Conservation (phyloP, 2,329 filamentous ascomycete species). For the Calonectria montana region DNA sequence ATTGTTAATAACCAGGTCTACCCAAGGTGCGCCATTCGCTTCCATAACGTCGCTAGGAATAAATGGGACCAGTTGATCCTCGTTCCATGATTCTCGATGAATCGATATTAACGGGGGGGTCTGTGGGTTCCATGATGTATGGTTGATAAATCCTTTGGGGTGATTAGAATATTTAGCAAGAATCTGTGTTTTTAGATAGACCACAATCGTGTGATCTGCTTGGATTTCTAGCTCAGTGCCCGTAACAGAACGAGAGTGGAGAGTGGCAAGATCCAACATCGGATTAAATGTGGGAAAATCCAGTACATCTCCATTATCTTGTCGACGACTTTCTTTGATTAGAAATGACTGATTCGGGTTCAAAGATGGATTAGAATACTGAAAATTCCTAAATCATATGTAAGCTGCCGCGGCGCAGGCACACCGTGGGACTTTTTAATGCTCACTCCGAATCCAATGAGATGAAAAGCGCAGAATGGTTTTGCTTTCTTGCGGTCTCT, state of each 20-base stretch:
- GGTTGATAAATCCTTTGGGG: slow-evolving; percentile 7
- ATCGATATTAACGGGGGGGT: not conserved
- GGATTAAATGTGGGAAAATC: not conserved
- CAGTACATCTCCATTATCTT: not conserved
- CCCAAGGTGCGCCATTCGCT: slow-evolving; percentile 52
- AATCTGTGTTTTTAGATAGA: not conserved
- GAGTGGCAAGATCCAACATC: not conserved
- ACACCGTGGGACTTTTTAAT: not conserved
- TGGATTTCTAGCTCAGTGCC: not conserved
- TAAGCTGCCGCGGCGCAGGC: not conserved
- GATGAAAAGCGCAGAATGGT: not conserved
- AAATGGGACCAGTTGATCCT: slow-evolving; percentile 2
- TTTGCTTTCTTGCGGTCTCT: not conserved
- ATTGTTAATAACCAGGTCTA: slow-evolving; percentile 68
- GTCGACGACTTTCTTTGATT: not conserved
- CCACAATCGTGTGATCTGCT: not conserved
- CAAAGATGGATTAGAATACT: not conserved
- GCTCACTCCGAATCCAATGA: slow-evolving; percentile 3
- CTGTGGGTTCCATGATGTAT: not conserved
- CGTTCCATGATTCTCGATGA: not conserved
- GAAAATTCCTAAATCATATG: not conserved
- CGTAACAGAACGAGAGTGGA: not conserved
- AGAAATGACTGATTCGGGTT: not conserved
- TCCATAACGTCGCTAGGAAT: slow-evolving; percentile 36
- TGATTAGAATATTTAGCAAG: not conserved